Evolutionary conservation across 768 basidiomycete genomes (phyloP), one percentile per base, ranked within the genome.

Genomic region (Pisolithus tinctorius): DNA sequence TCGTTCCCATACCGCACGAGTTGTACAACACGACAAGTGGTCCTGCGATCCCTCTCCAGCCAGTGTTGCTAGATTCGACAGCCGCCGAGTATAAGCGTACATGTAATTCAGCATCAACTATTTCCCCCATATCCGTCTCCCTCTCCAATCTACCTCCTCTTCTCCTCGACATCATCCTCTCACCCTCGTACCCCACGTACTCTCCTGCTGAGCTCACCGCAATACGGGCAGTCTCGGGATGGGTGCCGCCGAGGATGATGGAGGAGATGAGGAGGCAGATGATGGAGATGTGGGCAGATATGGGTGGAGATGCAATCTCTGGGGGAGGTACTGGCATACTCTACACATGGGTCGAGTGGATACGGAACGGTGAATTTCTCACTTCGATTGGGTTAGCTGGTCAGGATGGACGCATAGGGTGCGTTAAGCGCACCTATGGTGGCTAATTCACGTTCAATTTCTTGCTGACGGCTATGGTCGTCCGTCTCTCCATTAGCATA

Each of bases 341-440:
- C 4, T 89, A 83, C 57, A 71, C 69, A 37, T 88, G 86, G 86
- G 71, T 87, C 43, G 87, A 89, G 63, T 83, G 74, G 66, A 75
- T 90, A 46, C 79, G 81, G 23, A 79, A 73, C 8, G 87, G 82
- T 4, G 79, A 83, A 31, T 86, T 89, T 60, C 63, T 90, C 23
- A 60, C 68, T 4, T 62, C 67, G 27, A 60, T 83, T 20, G 69
- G 72, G 5, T 55, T 85, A 39, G 62, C 30, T 17, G 62, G 58
- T 27, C 62, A 72, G 42, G 55, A 59, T 45, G 71, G 10, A 41
- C 53, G 23, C 45, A 58, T 64, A 49, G 60, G 55, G 63, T 66
- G 47, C 29, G 62, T 58, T 47, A 25, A 9, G 17, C 14, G 26
- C 11, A 50, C 63, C 60, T 74, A 76, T 60, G 57, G 74, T 64